These are phyloP conservation scores for Actinomortierella ambigua DNA, from an alignment of 371 early-diverging fungal species.

Conservation along the genomic window DNA sequence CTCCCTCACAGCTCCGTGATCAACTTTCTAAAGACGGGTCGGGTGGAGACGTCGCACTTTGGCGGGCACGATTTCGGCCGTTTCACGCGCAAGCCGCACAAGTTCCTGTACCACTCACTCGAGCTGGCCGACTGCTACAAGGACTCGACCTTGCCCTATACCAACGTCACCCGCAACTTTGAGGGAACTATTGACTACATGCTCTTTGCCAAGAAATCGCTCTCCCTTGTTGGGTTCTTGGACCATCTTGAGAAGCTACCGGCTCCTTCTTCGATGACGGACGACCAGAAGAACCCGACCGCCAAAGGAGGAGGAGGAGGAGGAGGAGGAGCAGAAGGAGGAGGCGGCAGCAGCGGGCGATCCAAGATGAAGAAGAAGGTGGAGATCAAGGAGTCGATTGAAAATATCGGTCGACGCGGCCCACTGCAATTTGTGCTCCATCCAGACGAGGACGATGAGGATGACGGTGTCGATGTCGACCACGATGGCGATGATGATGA, in stretches of 20 bases:
- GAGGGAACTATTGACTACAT: slow-evolving; percentile 96
- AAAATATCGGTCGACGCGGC: no score
- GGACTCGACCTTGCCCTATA: slow-evolving; percentile 81
- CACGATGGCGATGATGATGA: no score
- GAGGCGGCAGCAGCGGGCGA: no score
- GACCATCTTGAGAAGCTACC: slow-evolving; percentile 34
- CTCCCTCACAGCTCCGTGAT: slow-evolving; percentile 89
- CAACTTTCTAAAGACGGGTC: slow-evolving; percentile 72
- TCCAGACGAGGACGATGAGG: no score
- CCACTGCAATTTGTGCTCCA: no score
- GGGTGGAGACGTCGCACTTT: slow-evolving; percentile 78
- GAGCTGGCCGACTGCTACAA: slow-evolving; percentile 74
- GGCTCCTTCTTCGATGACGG: neutral
- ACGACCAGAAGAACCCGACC: neutral
- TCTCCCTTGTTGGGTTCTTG: slow-evolving; percentile 39
- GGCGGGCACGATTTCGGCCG: slow-evolving; percentile 78
- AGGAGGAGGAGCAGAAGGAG: no score
- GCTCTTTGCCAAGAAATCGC: slow-evolving; percentile 68
- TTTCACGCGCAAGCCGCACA: slow-evolving; percentile 75
- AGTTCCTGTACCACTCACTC: slow-evolving; percentile 68
- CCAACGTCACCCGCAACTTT: slow-evolving; percentile 91
- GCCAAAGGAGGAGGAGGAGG: no score
- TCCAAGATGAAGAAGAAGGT: no score
- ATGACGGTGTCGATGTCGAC: no score
- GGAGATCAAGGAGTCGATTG: no score